Percentiles rank a stretch among this genome's conserved stretches.
phyloP scores from a whole-genome alignment of 805 yeast genomes.

The Candida berthetii region DNA sequence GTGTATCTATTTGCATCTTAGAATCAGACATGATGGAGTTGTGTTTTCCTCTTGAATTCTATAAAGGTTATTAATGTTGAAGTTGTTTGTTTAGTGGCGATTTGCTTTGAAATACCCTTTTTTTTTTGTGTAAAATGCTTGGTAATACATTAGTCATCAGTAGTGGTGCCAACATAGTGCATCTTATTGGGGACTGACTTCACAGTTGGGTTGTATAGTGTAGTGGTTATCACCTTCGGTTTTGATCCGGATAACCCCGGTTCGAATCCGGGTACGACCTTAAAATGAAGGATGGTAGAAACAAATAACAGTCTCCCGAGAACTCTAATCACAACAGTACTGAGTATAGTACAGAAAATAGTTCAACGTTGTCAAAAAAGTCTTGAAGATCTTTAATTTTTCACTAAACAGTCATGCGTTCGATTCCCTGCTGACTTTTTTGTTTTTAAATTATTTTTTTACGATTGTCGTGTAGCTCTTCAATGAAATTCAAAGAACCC shows the following conservation, averaged over 20 bases:
- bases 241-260: conserved; percentile 70
- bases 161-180: too few species aligned
- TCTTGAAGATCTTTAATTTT: not conserved
- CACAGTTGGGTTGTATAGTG: conserved; percentile 28
- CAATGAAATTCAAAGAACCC: not conserved
- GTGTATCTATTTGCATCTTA: conserved; percentile 37
- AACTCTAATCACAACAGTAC: too few species aligned
- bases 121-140: too few species aligned
- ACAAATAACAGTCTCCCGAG: too few species aligned
- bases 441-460: too few species aligned
- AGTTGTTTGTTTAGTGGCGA: not conserved
- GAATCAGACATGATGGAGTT: conserved; percentile 20
- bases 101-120: too few species aligned
- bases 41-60: not conserved
- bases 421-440: not conserved
- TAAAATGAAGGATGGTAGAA: too few species aligned
- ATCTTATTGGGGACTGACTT: too few species aligned
- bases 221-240: conserved; percentile 58
- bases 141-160: too few species aligned
- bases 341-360: too few species aligned
- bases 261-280: conserved; percentile 86
- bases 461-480: too few species aligned
- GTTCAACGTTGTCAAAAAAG: not conserved
- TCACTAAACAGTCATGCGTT: too few species aligned
- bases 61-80: not conserved